A percentile compares a stretch with the other conserved stretches of the same genome.
Evolutionary conservation across 805 yeast genomes (phyloP).

Genomic region (Lachancea sp.): DNA sequence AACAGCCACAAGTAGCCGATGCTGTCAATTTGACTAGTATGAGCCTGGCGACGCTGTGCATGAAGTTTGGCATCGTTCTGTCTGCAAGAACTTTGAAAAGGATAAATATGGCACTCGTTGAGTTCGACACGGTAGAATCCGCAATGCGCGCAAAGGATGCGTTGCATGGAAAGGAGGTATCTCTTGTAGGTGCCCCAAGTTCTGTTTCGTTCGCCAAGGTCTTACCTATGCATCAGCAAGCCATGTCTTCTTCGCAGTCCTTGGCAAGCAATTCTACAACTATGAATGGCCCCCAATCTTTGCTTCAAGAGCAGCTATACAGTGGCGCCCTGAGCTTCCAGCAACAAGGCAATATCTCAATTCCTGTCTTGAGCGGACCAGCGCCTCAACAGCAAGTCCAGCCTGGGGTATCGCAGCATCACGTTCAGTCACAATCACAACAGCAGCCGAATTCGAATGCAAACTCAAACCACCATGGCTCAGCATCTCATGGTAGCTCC

Average conservation of each 20-base stretch:
- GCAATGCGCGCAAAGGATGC: slow-evolving; percentile 76
- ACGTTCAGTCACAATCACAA: background rate
- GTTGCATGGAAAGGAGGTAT: slow-evolving; percentile 74
- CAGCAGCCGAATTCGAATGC: slow-evolving; percentile 4
- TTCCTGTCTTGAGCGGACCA: slow-evolving; percentile 29
- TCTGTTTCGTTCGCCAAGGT: slow-evolving; percentile 82
- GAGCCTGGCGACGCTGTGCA: slow-evolving; percentile 53
- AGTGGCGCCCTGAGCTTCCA: slow-evolving; percentile 30
- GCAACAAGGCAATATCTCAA: slow-evolving; percentile 29
- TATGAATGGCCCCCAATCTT: slow-evolving; percentile 20
- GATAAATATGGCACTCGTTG: slow-evolving; percentile 54
- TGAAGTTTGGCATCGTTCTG: slow-evolving; percentile 54
- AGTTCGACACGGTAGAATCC: slow-evolving; percentile 61
- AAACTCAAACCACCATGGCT: slow-evolving; percentile 12
- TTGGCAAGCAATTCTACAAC: slow-evolving; percentile 6
- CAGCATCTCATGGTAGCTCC: slow-evolving; percentile 11
- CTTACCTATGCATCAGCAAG: slow-evolving; percentile 32
- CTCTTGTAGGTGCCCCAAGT: slow-evolving; percentile 67
- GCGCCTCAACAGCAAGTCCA: slow-evolving; percentile 6
- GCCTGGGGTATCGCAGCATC: slow-evolving; percentile 7
- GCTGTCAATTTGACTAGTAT: slow-evolving; percentile 38
- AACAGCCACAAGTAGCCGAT: slow-evolving; percentile 49
- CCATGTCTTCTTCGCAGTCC: slow-evolving; percentile 12
- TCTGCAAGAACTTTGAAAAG: slow-evolving; percentile 55
- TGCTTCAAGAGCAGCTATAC: slow-evolving; percentile 30